Conservation (phyloP, 208 protist genomes). For the Wallacemonas sp. region DNA sequence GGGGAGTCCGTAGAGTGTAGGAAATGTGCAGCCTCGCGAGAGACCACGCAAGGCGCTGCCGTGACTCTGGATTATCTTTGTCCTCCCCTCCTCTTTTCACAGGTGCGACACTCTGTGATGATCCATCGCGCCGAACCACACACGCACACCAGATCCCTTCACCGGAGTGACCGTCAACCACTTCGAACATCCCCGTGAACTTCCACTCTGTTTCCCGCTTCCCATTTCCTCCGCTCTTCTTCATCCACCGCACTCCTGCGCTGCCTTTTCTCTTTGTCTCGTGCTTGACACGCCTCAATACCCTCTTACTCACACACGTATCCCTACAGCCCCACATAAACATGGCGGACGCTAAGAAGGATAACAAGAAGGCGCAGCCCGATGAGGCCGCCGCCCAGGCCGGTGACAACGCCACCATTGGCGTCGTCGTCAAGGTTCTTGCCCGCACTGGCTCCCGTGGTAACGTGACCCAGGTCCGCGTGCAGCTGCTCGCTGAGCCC, state of each 20-base stretch:
- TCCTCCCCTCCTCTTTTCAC: too few relatives aligned
- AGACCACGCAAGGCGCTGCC: too few relatives aligned
- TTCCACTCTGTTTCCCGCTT: neutral
- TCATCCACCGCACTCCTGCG: constrained; percentile 3
- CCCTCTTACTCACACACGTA: constrained; percentile 13
- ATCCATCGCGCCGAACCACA: too few relatives aligned
- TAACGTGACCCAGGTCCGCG: constrained; percentile 98
- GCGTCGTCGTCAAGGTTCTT: constrained; percentile 97
- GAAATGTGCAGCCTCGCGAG: too few relatives aligned
- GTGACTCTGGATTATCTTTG: too few relatives aligned
- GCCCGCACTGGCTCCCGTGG: constrained; percentile 99
- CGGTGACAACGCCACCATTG: constrained; percentile 90
- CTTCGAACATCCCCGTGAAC: neutral
- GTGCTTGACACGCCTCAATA: constrained; percentile 5
- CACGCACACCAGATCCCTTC: too few relatives aligned
- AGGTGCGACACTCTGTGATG: too few relatives aligned
- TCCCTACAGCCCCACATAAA: constrained; percentile 17
- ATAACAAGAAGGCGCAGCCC: constrained; percentile 72
- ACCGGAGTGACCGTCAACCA: too few relatives aligned
- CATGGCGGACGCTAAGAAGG: constrained; percentile 86
- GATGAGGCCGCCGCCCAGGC: constrained; percentile 77
- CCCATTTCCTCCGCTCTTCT: neutral
- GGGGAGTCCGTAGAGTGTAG: too few relatives aligned
- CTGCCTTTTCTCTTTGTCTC: constrained; percentile 1
- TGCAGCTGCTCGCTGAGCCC: constrained; percentile 93